A percentile compares a stretch with the other conserved stretches of the same genome.
phyloP scores from a whole-genome alignment of 306 rosid species.

The Geum urbanum region DNA sequence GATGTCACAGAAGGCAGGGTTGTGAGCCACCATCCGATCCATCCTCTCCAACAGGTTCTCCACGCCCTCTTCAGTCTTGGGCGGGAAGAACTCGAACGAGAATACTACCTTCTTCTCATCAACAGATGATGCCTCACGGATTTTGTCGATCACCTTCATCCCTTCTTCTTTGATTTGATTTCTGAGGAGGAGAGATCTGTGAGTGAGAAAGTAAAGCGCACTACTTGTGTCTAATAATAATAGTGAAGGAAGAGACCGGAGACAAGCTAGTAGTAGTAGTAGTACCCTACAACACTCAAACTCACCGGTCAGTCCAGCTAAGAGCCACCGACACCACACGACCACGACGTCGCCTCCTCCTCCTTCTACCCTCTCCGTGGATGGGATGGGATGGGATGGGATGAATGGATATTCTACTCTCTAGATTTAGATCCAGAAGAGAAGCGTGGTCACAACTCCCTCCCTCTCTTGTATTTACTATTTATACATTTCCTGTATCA shows the following conservation, averaged over 20 bases:
- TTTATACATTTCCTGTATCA: background rate
- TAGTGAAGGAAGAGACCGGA: no score
- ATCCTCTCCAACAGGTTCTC: constrained; percentile 87
- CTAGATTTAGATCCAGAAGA: background rate
- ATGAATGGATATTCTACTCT: background rate
- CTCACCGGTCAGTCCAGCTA: background rate
- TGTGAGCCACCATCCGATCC: constrained; percentile 96
- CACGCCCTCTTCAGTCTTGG: constrained; percentile 91
- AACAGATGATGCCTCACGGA: constrained; percentile 37
- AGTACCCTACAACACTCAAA: background rate
- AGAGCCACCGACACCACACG: constrained; percentile 5
- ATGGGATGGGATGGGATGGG: no score
- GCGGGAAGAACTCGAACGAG: constrained; percentile 93
- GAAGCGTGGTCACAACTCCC: background rate
- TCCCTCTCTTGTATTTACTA: background rate
- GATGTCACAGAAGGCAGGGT: constrained; percentile 85
- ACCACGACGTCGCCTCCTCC: constrained; percentile 3
- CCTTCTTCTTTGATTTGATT: background rate
- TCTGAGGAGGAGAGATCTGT: no score
- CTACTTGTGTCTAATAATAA: no score
- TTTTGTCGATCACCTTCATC: constrained; percentile 89
- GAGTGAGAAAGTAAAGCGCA: no score
- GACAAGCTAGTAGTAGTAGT: no score
- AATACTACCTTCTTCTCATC: constrained; percentile 64
- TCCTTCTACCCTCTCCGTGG: background rate